Evolutionary conservation across 495 filamentous ascomycete species (phyloP), one percentile per base, ranked within the genome.

Genomic region (Apiosordaria backusii): DNA sequence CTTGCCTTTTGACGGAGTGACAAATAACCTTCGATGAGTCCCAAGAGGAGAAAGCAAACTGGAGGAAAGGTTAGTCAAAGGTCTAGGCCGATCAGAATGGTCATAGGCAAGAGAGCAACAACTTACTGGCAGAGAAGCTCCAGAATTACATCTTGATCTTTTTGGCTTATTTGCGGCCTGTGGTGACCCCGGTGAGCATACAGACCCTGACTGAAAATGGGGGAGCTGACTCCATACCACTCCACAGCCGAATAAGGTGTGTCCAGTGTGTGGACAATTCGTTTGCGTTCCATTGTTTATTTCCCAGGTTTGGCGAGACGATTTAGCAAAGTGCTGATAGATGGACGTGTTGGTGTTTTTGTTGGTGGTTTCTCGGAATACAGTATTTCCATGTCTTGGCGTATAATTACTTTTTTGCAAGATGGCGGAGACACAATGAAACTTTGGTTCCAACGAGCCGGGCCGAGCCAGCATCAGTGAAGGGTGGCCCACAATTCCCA

Each of bases 11-110:
- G 87, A 87, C 13, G 78, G 74, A 10, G 68, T 66, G 60, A 79
- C 66, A 63, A 86, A 77, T 21, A 73, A 74, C 61, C 74, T 69
- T 13, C 86, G 82, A 68, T 88, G 77, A 53, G 78, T 67, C 18
- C 87, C 86, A 19, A 89, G 74, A 22, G 87, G 87, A 7, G 75
- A 71, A 9, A 90, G 74, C 40, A 89, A 74, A 65, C 87, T 89
- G 59, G 15, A 4, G 16, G n/a, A 7, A 13, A 25, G 27, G 50
- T 27, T 26, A 7, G 58, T 26, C 35, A 62, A 25, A 1, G 10
- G 64, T 68, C 64, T 63, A 65, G 23, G 16, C 35, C 27, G n/a
- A 54, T 10, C 5, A 10, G 61, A 16, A 7, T 23, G n/a, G 0
- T 7, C 9, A 27, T 18, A 4, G 16, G 3, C 21, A 22, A 19